Percentiles rank a stretch among this genome's conserved stretches.
phyloP scores from a whole-genome alignment of 768 basidiomycete species.

The Suillus clintonianus region DNA sequence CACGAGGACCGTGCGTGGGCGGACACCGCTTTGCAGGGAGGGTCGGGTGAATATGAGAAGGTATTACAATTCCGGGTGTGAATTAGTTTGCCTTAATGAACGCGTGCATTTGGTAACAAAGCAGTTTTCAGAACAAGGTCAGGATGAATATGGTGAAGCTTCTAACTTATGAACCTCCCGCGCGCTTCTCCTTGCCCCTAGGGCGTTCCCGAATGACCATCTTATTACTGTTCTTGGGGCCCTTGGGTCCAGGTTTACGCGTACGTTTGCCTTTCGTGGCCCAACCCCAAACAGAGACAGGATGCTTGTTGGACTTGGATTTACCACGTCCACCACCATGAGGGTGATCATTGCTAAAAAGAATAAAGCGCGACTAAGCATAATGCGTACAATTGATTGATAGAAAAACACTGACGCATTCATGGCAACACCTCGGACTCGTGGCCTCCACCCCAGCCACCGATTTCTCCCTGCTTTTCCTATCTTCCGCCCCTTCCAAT shows the following conservation, averaged over 20 bases:
- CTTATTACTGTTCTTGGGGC: constrained; percentile 88
- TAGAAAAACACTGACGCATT: constrained; percentile 67
- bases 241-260: constrained; percentile 88
- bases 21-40: neutral
- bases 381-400: constrained; percentile 1
- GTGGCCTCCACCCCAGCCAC: constrained; percentile 84
- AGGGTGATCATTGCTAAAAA: constrained; percentile 78
- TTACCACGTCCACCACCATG: constrained; percentile 99
- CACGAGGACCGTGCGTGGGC: neutral
- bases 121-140: neutral
- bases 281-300: constrained; percentile 92
- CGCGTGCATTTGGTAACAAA: neutral
- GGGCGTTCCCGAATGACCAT: constrained; percentile 87
- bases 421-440: constrained; percentile 95
- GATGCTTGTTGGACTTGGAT: constrained; percentile 94
- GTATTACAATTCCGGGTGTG: neutral
- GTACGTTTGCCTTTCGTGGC: constrained; percentile 91
- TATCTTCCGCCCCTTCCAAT: constrained; percentile 81
- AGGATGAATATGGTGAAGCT: neutral
- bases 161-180: constrained; percentile 16
- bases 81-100: neutral
- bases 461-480: constrained; percentile 92
- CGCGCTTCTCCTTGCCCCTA: constrained; percentile 59
- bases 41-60: neutral
- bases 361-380: neutral